Percentiles rank a stretch among this genome's conserved stretches.
Conservation (phyloP, 352 stramenopile species). For the Phytophthora niederhauseri region DNA sequence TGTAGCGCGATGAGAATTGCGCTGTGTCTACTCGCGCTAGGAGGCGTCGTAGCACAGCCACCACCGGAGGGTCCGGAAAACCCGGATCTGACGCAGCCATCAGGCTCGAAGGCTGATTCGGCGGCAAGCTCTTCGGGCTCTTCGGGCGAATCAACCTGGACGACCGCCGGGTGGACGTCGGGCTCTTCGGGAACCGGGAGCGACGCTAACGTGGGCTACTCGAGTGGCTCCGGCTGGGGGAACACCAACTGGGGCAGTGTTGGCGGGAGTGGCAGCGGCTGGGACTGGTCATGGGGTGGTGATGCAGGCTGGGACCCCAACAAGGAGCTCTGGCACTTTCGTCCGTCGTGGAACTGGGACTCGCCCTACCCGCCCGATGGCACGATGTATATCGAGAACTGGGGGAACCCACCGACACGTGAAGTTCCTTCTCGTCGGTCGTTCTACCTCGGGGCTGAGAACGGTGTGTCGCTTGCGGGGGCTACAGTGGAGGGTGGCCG, state of each 20-base stretch:
- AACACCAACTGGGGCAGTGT: constrained; percentile 7
- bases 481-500: constrained; percentile 14
- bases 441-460: constrained; percentile 16
- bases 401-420: constrained; percentile 20
- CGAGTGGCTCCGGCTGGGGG: constrained; percentile 7
- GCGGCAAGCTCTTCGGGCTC: neutral
- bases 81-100: neutral
- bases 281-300: constrained; percentile 18
- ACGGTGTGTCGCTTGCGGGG: constrained; percentile 17
- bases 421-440: constrained; percentile 20
- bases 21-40: constrained; percentile 12
- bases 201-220: constrained; percentile 8
- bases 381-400: constrained; percentile 29
- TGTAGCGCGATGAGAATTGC: constrained; percentile 20
- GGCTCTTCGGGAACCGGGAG: constrained; percentile 9
- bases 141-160: neutral
- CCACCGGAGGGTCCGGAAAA: neutral
- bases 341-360: constrained; percentile 29
- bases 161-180: constrained; percentile 3
- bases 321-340: constrained; percentile 26
- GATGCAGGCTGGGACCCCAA: constrained; percentile 15
- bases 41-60: constrained; percentile 9
- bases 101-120: neutral
- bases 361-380: constrained; percentile 29
- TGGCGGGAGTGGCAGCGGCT: constrained; percentile 23